Conservation (phyloP, 1,139 yeast species). For the Kodamaea anthophila region DNA sequence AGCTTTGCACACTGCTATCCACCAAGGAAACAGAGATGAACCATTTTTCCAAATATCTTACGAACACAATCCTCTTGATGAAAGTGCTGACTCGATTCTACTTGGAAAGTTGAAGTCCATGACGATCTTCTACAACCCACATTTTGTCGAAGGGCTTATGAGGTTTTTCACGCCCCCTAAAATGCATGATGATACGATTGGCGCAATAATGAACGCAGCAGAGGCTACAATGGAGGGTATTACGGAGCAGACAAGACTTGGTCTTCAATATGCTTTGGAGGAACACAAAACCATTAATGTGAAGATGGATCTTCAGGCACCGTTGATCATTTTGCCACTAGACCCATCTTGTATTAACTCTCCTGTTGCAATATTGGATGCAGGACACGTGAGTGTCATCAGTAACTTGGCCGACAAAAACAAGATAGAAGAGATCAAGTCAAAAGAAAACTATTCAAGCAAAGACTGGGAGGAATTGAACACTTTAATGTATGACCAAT, state of each 20-base stretch:
- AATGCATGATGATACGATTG: slow-evolving; percentile 80
- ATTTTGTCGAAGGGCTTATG: slow-evolving; percentile 68
- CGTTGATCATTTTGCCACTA: slow-evolving; percentile 81
- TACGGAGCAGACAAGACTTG: slow-evolving; percentile 83
- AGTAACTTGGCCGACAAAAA: slow-evolving; percentile 77
- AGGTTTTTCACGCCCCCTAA: slow-evolving; percentile 83
- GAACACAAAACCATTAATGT: slow-evolving; percentile 89
- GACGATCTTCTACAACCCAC: slow-evolving; percentile 83
- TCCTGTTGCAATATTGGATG: slow-evolving; percentile 89
- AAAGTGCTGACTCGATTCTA: slow-evolving; percentile 71
- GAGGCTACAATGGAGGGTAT: slow-evolving; percentile 91
- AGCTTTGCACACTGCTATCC: slow-evolving; percentile 15
- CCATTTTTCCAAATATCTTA: slow-evolving; percentile 81
- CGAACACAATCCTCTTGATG: slow-evolving; percentile 83
- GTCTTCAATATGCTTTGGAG: slow-evolving; percentile 86
- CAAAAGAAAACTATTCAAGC: slow-evolving; percentile 61
- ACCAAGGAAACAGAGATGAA: slow-evolving; percentile 14
- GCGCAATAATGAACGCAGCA: slow-evolving; percentile 91
- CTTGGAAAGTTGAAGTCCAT: slow-evolving; percentile 75
- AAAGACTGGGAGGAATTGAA: slow-evolving; percentile 68
- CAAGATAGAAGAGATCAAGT: slow-evolving; percentile 64
- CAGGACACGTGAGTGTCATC: slow-evolving; percentile 84
- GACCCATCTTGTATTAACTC: slow-evolving; percentile 76
- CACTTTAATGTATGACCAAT: slow-evolving; percentile 84
- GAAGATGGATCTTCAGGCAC: slow-evolving; percentile 87